A percentile compares a stretch with the other conserved stretches of the same genome.
Evolutionary conservation across 2,329 filamentous ascomycete species (phyloP).

Genomic region (Alternaria viburni): DNA sequence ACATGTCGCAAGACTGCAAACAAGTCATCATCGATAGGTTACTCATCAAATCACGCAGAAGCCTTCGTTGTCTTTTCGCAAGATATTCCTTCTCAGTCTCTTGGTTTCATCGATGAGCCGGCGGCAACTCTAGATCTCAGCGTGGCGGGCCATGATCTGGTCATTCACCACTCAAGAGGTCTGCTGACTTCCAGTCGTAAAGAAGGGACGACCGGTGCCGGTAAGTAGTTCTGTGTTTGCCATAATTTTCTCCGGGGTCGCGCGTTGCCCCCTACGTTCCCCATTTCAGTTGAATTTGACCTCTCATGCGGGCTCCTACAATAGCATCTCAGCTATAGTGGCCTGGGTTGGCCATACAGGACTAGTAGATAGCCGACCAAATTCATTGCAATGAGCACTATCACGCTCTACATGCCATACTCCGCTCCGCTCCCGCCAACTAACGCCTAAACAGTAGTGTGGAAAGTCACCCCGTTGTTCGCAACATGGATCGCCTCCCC

Average conservation of each 20-base stretch:
- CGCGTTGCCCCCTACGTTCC: constrained; percentile 15
- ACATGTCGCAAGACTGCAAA: not conserved
- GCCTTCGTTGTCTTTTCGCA: constrained; percentile 86
- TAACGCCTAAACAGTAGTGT: constrained; percentile 67
- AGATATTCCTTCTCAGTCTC: constrained; percentile 66
- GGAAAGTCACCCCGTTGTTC: constrained; percentile 87
- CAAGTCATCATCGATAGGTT: not conserved
- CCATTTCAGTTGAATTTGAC: constrained; percentile 27
- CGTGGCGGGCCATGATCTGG: constrained; percentile 72
- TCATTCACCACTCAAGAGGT: constrained; percentile 81
- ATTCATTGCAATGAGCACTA: not conserved
- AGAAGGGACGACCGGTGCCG: constrained; percentile 76
- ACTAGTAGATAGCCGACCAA: constrained; percentile 1
- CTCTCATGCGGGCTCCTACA: constrained; percentile 17
- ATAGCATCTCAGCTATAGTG: not conserved
- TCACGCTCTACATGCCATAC: not conserved
- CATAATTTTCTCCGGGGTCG: constrained; percentile 19
- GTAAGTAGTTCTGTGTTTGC: constrained; percentile 42
- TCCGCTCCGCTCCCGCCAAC: not conserved
- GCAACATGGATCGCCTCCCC: constrained; percentile 76
- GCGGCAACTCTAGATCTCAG: constrained; percentile 69
- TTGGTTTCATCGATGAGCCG: constrained; percentile 83
- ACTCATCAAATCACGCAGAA: constrained; percentile 61
- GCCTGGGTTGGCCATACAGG: not conserved
- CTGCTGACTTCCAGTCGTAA: constrained; percentile 78